Percentiles rank a stretch among this genome's conserved stretches.
Evolutionary conservation across 1,284 basidiomycete species (phyloP).

Genomic region (Ceratorhiza oryzae-sativae): DNA sequence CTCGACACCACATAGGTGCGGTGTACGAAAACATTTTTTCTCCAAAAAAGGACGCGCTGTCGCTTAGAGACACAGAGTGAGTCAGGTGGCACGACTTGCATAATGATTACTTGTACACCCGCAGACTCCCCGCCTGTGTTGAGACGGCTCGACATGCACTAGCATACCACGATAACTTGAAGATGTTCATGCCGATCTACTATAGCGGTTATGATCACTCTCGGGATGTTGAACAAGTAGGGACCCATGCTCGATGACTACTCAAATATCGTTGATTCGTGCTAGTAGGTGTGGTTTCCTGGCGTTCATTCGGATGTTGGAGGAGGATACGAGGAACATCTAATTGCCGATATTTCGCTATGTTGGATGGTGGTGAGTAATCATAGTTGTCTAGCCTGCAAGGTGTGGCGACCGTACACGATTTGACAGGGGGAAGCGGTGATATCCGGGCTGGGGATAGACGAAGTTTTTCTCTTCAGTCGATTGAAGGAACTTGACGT

Average conservation of each 20-base stretch:
- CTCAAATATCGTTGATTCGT: too few species aligned
- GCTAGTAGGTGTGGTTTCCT: slow-evolving; percentile 36
- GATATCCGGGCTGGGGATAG: not conserved
- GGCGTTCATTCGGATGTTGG: slow-evolving; percentile 42
- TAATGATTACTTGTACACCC: not conserved
- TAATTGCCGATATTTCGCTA: slow-evolving; percentile 36
- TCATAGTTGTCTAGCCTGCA: not conserved
- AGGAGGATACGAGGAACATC: slow-evolving; percentile 39
- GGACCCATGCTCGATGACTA: not conserved
- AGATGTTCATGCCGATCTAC: slow-evolving; percentile 11
- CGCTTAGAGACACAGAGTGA: not conserved
- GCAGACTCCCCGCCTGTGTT: slow-evolving; percentile 26
- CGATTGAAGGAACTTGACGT: not conserved
- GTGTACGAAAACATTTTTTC: slow-evolving; percentile 5
- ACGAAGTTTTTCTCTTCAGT: slow-evolving; percentile 13
- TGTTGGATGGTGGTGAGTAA: slow-evolving; percentile 41
- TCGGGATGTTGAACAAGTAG: slow-evolving; percentile 2
- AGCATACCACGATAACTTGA: slow-evolving; percentile 32
- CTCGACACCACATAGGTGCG: not conserved
- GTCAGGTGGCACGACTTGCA: not conserved
- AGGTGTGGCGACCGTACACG: not conserved
- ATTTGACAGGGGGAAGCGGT: slow-evolving; percentile 21
- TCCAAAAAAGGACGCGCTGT: slow-evolving; percentile 7
- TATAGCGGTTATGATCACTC: not conserved
- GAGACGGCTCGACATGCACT: slow-evolving; percentile 37